Evolutionary conservation across 108 stramenopile species (phyloP), one percentile per base, ranked within the genome.

Genomic region (Parietichytrium sp.): DNA sequence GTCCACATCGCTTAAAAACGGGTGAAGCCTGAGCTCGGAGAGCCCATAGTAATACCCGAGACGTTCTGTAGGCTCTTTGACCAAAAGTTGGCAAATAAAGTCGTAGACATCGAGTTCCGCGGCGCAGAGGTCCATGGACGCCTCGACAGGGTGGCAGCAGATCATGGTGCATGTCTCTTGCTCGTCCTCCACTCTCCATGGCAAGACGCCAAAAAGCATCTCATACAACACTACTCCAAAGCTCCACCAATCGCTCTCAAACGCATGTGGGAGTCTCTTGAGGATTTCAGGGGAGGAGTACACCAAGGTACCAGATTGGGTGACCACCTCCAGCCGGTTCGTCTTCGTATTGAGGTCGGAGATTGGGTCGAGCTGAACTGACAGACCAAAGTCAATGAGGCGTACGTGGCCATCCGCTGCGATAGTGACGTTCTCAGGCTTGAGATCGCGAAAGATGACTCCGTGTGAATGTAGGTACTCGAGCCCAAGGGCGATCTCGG

Each of bases 221-320:
- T 99, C 99, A 79, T 92, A 99, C 36, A 93, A 87, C 48, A 91
- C 48, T 49, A 94, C 94, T 12, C 97, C 96, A 72, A 99, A 87
- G 49, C 90, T 89, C 99, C 99, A 99, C 84, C 90, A 99, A 83
- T 99, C 99, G 0, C 95, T 95, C 3, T 95, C 95, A 81, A 93
- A 95, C n/a, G 94, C 96, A 80, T 99, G 98, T 47, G 94, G 93
- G 79, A 95, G 93, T 10, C 93, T 27, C 1, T 93, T 89, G 3
- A 97, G 87, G 94, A 97, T 96, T 86, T 98, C 99, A 15, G 89
- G 89, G 15, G 87, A 87, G 80, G 88, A 83, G 79, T 91, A 91
- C 47, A 88, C 90, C 26, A 86, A 85, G 18, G 90, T 91, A n/a
- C 90, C 90, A 30, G 88, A 90, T n/a, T 88, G 49, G 12, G 88